Evolutionary conservation across 106 monocot species (phyloP), one percentile per base, ranked within the genome.

Genomic region (Gastrodia elata): DNA sequence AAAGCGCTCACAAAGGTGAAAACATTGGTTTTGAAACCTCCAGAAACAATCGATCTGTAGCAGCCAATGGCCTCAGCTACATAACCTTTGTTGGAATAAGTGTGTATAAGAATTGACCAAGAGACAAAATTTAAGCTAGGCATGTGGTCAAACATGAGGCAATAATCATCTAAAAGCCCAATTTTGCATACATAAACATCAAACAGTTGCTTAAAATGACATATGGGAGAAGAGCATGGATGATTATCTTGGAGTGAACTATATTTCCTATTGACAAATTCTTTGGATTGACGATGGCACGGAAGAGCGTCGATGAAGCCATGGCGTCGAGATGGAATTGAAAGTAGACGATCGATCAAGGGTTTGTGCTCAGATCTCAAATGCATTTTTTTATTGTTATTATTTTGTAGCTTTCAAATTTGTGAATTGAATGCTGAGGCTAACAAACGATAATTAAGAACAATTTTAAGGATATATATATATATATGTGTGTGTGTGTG

Each of bases 111-210:
- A n/a, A 71, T 64, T 0, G 78, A 65, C 78, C 78, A 79, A 0
- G 76, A 81, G 22, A 76, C 76, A 0, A 68, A 48, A 24, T 81
- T 72, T 15, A 24, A 64, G 6, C 65, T 1, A 27, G 71, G 76
- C 76, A 81, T 76, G 25, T 25, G 27, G 42, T 76, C 81, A 72
- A 81, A 76, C 76, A 81, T 9, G 5, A 7, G 6, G 49, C 72
- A 65, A 9, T 71, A 76, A 46, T 81, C 48, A 1, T 72, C 52
- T 3, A 81, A 38, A 42, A 16, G 36, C 9, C 38, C 46, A 49
- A 38, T 15, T 65, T 71, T 7, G 37, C 14, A 38, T 77, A 77
- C 72, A 77, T 64, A 0, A 3, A 49, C 37, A 81, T 72, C 34
- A 81, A 34, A 72, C 64, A 42, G 76, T 76, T 81, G 76, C 38